A percentile compares a stretch with the other conserved stretches of the same genome.
Conservation (phyloP, 2,329 filamentous ascomycete species). For the Pseudopithomyces maydicus region DNA sequence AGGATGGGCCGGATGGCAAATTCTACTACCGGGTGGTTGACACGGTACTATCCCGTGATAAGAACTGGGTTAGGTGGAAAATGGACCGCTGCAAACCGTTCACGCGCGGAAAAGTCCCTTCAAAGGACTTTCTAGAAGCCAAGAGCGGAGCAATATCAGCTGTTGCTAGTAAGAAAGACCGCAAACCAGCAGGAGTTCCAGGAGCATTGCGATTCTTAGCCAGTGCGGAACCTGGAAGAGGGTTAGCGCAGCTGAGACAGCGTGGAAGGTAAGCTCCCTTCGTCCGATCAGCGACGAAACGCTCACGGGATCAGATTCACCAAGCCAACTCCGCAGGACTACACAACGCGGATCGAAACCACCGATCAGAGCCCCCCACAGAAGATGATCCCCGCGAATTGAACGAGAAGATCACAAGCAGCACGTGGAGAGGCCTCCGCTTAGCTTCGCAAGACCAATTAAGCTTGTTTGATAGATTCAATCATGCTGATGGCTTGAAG, state of each 20-base stretch:
- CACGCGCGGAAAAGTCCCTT: constrained; percentile 72
- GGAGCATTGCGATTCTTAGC: constrained; percentile 68
- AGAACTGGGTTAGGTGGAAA: constrained; percentile 99
- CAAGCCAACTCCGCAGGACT: constrained; percentile 71
- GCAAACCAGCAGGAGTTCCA: constrained; percentile 56
- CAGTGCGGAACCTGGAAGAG: constrained; percentile 64
- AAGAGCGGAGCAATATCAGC: constrained; percentile 68
- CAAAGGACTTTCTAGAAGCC: constrained; percentile 71
- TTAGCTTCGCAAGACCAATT: constrained; percentile 77
- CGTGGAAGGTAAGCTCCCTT: constrained; percentile 54
- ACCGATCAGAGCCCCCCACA: constrained; percentile 79
- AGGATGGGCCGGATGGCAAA: constrained; percentile 78
- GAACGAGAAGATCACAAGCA: constrained; percentile 79
- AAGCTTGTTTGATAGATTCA: constrained; percentile 82
- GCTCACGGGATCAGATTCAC: constrained; percentile 60
- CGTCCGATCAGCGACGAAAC: constrained; percentile 23
- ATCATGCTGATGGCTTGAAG: constrained; percentile 70
- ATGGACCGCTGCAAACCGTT: constrained; percentile 91
- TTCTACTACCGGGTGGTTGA: constrained; percentile 98
- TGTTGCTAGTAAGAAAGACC: constrained; percentile 69
- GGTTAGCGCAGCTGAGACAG: constrained; percentile 73
- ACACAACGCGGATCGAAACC: constrained; percentile 74
- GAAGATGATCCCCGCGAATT: constrained; percentile 64
- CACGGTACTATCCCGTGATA: constrained; percentile 91
- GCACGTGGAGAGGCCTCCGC: constrained; percentile 87